Conservation (phyloP, 2,329 filamentous ascomycete genomes). For the Monosporascus ibericus region DNA sequence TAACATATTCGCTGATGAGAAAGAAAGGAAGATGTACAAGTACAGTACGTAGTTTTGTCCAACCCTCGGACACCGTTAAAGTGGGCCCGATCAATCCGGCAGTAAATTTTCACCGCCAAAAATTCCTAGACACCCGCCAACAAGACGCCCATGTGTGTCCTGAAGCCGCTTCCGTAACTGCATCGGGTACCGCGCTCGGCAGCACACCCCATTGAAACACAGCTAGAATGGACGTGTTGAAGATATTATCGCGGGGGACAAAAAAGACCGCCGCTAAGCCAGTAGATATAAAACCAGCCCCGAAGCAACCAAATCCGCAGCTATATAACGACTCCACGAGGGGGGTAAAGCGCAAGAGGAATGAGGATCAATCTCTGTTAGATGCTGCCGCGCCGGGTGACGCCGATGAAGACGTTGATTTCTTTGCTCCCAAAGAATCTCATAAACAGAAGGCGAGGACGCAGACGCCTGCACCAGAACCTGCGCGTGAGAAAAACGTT, state of each 20-base stretch:
- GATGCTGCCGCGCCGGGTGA: constrained; percentile 25
- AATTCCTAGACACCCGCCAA: neutral
- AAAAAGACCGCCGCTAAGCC: constrained; percentile 46
- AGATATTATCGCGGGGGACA: constrained; percentile 63
- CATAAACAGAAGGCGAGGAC: constrained; percentile 14
- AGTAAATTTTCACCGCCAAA: neutral
- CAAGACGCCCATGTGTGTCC: neutral
- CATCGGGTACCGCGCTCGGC: neutral
- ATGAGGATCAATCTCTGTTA: constrained; percentile 24
- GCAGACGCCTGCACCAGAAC: constrained; percentile 12
- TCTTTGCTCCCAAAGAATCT: constrained; percentile 47
- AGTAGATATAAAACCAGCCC: constrained; percentile 23
- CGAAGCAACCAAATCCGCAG: constrained; percentile 58
- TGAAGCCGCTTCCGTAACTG: neutral
- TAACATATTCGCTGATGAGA: too few relatives aligned
- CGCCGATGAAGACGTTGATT: constrained; percentile 43
- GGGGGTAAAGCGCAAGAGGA: constrained; percentile 52
- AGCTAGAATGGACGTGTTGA: constrained; percentile 62
- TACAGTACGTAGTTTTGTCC: too few relatives aligned
- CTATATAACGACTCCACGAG: constrained; percentile 53
- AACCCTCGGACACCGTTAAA: neutral
- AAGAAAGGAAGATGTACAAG: too few relatives aligned
- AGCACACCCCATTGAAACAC: constrained; percentile 1
- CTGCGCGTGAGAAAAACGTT: constrained; percentile 11
- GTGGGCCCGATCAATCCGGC: neutral